Evolutionary conservation across 208 protist species (phyloP), one percentile per base, ranked within the genome.

Genomic region (Crithidia mellificae): DNA sequence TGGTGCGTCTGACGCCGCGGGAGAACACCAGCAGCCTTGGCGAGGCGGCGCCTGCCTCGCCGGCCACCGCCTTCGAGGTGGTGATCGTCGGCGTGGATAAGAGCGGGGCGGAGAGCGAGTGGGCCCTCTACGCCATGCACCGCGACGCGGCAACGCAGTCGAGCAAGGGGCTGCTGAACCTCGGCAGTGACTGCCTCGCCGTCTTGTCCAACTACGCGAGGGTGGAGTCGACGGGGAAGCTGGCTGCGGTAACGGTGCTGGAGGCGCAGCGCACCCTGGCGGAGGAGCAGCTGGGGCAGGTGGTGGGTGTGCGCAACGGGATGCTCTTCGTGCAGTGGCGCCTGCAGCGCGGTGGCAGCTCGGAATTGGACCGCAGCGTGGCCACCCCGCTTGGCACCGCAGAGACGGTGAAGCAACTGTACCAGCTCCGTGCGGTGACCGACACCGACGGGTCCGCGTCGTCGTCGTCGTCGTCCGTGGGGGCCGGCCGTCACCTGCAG

Each of bases 311-410:
- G 34, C 91, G 91, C 24, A 56, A 81, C 20, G 85, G 83, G 9
- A 61, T 80, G 54, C 65, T 96, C 25, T 96, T 90, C 78, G 78
- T 91, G 29, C 90, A 95, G 77, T 95, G 85, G 85, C 78, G 84
- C 30, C 80, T 93, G 44, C 63, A 87, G 53, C 71, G 27, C 12
- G 84, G 84, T 41, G 78, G 84, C 29, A 78, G 73, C 64, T 54
- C 55, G 19, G 62, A 67, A 32, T 64, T 92, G 22, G 85, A 90
- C 66, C 83, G 85, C 68, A 87, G 81, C 54, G 90, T 95, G 24
- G 90, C 90, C 6, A 66, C 84, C 25, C 83, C 84, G 14, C 65
- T 93, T 41, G 90, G 87, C 44, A 77, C 53, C 38, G 52, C 56
- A 17, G 77, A 78, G 38, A 63, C 74, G 43, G 66, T 94, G 30